Conservation (phyloP, 306 rosid genomes). For the Malus asiatica region DNA sequence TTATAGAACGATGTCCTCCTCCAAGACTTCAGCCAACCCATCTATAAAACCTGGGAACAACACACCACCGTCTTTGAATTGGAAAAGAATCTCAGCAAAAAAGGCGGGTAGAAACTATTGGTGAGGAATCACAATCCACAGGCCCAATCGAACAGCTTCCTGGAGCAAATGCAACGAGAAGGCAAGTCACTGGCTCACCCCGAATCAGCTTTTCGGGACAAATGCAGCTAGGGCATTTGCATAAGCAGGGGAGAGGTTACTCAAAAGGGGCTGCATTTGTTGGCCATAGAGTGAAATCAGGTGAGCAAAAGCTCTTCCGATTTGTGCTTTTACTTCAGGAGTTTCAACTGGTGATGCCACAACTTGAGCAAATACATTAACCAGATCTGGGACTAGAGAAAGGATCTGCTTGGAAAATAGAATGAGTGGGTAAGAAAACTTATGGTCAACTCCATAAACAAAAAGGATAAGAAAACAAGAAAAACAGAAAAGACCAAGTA, state of each 20-base stretch:
- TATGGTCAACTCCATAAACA: background rate
- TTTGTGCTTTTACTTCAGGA: slow-evolving; percentile 69
- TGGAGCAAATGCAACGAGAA: slow-evolving; percentile 9
- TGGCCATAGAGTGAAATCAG: slow-evolving; percentile 81
- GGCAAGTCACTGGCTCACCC: slow-evolving; percentile 4
- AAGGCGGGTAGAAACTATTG: background rate
- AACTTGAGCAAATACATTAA: slow-evolving; percentile 85
- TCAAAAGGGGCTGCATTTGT: slow-evolving; percentile 89
- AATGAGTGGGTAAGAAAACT: slow-evolving; percentile 15
- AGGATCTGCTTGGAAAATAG: slow-evolving; percentile 59
- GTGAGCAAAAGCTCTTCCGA: slow-evolving; percentile 84
- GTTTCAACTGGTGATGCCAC: slow-evolving; percentile 83
- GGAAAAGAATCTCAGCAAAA: slow-evolving; percentile 4
- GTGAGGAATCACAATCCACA: slow-evolving; percentile 14
- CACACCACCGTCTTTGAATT: background rate
- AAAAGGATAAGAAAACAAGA: background rate
- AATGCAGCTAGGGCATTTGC: slow-evolving; percentile 87
- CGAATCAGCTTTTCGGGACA: slow-evolving; percentile 56
- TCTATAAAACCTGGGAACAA: background rate
- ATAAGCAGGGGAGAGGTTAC: slow-evolving; percentile 69
- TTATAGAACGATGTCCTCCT: background rate
- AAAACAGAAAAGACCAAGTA: slow-evolving; percentile 1
- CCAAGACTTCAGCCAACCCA: background rate
- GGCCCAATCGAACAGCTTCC: background rate
- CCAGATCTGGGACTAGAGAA: slow-evolving; percentile 83